Base-by-base conservation (phyloP, 164 flowering plant species). In the Saururus chinensis region DNA sequence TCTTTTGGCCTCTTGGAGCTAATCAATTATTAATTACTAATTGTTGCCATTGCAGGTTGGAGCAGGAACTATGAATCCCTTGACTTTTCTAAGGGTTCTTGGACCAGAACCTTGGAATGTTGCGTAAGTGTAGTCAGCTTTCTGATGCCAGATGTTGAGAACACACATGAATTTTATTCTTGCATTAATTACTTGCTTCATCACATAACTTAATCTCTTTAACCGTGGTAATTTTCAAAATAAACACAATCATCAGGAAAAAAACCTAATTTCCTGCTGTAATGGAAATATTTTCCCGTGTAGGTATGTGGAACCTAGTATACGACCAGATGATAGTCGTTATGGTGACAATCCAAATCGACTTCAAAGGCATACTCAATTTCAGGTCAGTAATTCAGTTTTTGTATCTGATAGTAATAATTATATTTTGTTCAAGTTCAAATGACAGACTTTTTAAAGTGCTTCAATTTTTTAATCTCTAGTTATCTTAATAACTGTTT, bases 41-140 rank as follows among this genome's bases (percentile, higher is more conserved):
- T 11, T 41, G 54, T 57, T 67, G 57, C 40, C 49, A 53, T 22
- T 62, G 10, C 68, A 92, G 98, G 98, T 93, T 70, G 98, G 98
- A 76, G 98, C 98, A 41, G 98, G 98, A 66, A 93, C 98, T 35
- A 93, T 93, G 98, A 93, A 93, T 82, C 98, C 97, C 52, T 72
- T 86, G 69, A 93, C 98, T 60, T 93, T 78, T 73, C 74, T 93
- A 64, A 86, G 97, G 72, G 98, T 93, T 74, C 90, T 93, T 68
- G 98, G 98, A 59, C 98, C 98, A 22, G 98, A 93, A 68, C 98
- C 98, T 2, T 93, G 98, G 98, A 93, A 88, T 77, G 97, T 93
- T 68, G 98, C 96, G 95, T 92, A 80, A 87, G 96, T 84, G 53
- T 78, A 30, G 37, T 6, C 2, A 6, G 37, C 37, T 59, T 71